These are phyloP conservation scores for Solanum pinnatisectum DNA, from an alignment of 257 asterid species.

Conservation along the genomic window DNA sequence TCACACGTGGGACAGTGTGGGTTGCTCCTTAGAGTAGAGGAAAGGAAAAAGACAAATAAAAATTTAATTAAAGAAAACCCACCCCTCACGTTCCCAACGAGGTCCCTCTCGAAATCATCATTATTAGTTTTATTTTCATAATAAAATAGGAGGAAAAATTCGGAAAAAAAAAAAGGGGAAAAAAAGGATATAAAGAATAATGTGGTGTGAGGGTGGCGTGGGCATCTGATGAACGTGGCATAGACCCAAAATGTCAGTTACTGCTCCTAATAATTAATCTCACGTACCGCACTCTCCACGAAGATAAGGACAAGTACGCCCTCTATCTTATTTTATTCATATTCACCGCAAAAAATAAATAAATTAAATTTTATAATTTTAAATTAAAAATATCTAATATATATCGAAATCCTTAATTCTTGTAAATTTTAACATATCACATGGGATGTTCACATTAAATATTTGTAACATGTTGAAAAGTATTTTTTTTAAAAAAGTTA, in stretches of 20 bases:
- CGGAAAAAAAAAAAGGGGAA: not conserved
- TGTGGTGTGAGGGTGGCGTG: not conserved
- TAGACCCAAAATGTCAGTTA: slow-evolving; percentile 17
- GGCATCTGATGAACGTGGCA: slow-evolving; percentile 21
- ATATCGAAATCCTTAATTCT: not conserved
- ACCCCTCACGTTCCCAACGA: not conserved
- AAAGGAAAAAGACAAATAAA: not conserved
- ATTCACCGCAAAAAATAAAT: too few relatives aligned
- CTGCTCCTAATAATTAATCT: slow-evolving; percentile 15
- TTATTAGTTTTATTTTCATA: too few relatives aligned
- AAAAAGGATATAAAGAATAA: not conserved
- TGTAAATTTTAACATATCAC: not conserved
- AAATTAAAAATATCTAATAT: too few relatives aligned
- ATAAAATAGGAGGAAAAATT: not conserved
- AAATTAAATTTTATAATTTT: too few relatives aligned
- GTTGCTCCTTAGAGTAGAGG: slow-evolving; percentile 1
- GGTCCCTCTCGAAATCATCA: not conserved
- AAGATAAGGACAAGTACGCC: not conserved
- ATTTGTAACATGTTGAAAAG: too few relatives aligned
- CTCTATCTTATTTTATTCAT: not conserved
- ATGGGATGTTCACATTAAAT: not conserved
- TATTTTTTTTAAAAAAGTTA: too few relatives aligned
- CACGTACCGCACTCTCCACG: slow-evolving; percentile 14
- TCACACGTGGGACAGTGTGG: slow-evolving; percentile 42
- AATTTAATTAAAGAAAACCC: not conserved